Evolutionary conservation across 345 rosid species (phyloP).

Genomic region (Salix dunnii): DNA sequence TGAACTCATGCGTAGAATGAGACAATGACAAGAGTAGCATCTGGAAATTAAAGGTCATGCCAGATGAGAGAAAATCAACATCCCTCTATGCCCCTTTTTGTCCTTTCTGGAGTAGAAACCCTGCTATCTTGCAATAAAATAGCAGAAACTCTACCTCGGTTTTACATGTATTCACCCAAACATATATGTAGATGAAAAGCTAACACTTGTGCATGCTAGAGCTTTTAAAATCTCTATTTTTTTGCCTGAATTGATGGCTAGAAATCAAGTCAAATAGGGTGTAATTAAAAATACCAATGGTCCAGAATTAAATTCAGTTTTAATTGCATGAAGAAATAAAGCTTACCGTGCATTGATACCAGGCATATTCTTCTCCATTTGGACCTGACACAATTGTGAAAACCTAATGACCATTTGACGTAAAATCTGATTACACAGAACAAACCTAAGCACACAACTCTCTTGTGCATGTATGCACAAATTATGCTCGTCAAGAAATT

Average conservation of each 20-base stretch:
- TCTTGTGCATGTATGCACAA: not conserved
- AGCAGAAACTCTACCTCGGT: not conserved
- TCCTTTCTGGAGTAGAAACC: not conserved
- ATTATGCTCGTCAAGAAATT: not conserved
- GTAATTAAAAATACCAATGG: not conserved
- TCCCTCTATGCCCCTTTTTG: not conserved
- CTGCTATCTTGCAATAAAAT: not conserved
- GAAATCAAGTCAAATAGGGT: not conserved
- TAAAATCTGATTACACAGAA: not conserved
- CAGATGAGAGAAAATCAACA: not conserved
- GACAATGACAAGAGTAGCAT: not conserved
- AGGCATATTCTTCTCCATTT: constrained; percentile 86
- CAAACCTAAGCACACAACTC: not conserved
- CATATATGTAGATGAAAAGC: not conserved
- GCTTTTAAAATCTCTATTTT: not conserved
- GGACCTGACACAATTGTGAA: constrained; percentile 52
- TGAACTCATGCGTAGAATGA: not conserved
- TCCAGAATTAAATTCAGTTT: not conserved
- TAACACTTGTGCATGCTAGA: not conserved
- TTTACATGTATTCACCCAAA: not conserved
- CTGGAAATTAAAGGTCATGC: not conserved
- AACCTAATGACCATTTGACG: constrained; percentile 3
- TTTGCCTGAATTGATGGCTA: not conserved
- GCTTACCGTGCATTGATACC: constrained; percentile 98
- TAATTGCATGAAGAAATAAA: not conserved